Evolutionary conservation across 148 eudicot genomes (phyloP), one percentile per base, ranked within the genome.

Genomic region (Vaccinium myrtillus): DNA sequence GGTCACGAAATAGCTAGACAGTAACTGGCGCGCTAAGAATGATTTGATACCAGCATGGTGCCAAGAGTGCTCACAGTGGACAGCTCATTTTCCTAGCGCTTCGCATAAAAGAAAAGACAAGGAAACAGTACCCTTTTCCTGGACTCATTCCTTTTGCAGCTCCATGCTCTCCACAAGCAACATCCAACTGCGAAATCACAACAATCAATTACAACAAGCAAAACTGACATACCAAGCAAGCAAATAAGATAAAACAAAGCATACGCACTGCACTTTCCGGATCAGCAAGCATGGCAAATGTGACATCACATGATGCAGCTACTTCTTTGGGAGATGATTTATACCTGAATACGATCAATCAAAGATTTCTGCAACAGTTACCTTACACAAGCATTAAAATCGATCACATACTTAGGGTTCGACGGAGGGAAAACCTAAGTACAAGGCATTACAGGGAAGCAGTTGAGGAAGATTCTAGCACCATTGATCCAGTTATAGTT

Each of bases 231-330:
- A 70, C 10, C 36, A 82, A 55, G 56, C 67, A 83, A 77, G 84
- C 67, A 86, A 81, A 87, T 30, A 78, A n/a, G 65, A 46, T 56
- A 63, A 67, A 81, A 84, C 63, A 61, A 86, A 85, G 82, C 87
- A 89, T 88, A 93, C 98, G 87, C 93, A 97, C 99, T 87, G 98
- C 99, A 92, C 98, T 97, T 87, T 97, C 92, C 74, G 99, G 99
- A 90, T 97, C 98, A 23, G 99, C 99, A 88, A 97, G 94, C 98
- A 97, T 97, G 86, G 99, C 98, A 85, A 97, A 92, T 84, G 99
- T 97, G 84, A 97, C 92, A 87, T 97, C 98, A 87, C 98, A 97
- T 75, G 96, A 88, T 76, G 96, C 95, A 43, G 98, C 96, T 56
- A 97, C 99, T 92, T 95, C 99, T 85, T 91, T 90, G 7, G 99